phyloP scores from a whole-genome alignment of 495 filamentous ascomycete species.

The Xeromyces bisporus region DNA sequence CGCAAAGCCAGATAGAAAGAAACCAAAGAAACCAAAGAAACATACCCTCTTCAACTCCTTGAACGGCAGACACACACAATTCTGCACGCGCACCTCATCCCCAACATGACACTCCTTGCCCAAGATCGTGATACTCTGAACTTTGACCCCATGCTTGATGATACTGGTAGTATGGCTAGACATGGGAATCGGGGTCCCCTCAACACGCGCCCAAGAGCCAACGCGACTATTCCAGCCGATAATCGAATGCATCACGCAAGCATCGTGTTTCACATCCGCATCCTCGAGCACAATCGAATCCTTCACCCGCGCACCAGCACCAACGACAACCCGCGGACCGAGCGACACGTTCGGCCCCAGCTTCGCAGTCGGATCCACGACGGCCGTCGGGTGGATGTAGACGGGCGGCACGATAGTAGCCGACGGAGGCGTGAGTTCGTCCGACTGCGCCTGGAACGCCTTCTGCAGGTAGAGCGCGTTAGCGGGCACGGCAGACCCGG shows the following conservation, averaged over 20 bases:
- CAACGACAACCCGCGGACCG: conserved; percentile 68
- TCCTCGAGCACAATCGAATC: conserved; percentile 95
- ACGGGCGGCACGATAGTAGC: conserved; percentile 87
- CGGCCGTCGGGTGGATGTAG: conserved; percentile 90
- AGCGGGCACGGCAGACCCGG: conserved; percentile 89
- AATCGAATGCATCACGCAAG: conserved; percentile 90
- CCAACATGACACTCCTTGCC: conserved; percentile 92
- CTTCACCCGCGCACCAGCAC: conserved; percentile 81
- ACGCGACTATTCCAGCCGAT: conserved; percentile 95
- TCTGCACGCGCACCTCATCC: conserved; percentile 93
- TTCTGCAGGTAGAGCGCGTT: conserved; percentile 96
- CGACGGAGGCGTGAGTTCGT: conserved; percentile 68
- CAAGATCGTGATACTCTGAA: conserved; percentile 95
- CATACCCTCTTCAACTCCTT: conserved; percentile 96
- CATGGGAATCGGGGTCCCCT: conserved; percentile 83
- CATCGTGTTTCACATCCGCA: conserved; percentile 90
- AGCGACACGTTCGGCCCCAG: conserved; percentile 94
- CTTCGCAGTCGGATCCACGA: conserved; percentile 88
- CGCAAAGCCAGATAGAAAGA: conserved; percentile 1
- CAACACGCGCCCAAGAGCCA: conserved; percentile 92
- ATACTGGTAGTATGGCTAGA: conserved; percentile 86
- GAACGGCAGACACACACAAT: conserved; percentile 94
- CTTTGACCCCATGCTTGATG: conserved; percentile 93
- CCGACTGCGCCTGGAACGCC: conserved; percentile 68
- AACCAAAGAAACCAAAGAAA: conserved; percentile 7